Base-by-base conservation (phyloP, 768 basidiomycete genomes). In the Xerocomellus chrysenteron region DNA sequence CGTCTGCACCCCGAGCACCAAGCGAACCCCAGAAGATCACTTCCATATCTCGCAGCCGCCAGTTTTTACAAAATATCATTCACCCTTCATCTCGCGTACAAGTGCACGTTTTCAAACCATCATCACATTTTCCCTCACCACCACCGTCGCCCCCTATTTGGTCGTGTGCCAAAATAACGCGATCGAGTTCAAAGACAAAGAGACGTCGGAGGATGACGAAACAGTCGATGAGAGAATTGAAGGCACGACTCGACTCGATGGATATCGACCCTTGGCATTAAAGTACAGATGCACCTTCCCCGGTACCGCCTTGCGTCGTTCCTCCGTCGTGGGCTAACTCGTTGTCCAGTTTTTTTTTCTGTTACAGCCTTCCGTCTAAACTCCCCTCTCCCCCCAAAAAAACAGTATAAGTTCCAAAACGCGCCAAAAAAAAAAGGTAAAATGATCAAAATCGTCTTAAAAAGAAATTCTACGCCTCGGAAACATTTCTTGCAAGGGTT, bases 151-250 rank as follows among this genome's bases (percentile, higher is more conserved):
- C 32, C 46, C 50, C 50, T 3, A 21, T 55, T 13, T 68, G 63
- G 60, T 55, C 63, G 32, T 67, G 65, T 53, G 60, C 56, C 13
- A 56, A 60, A 46, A 68, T 65, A 54, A 56, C 66, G 2, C 56
- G 54, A 48, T 56, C 57, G 14, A 37, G 32, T 28, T 44, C 39
- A 10, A 57, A 65, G 48, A 36, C 3, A 17, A 48, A 48, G 58
- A 54, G 12, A 19, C 42, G 43, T n/a, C 47, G 24, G 39, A 53
- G 39, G 44, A 53, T 61, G 51, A 54, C 47, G n/a, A 59, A 51
- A 37, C 39, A 28, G 12, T 55, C 59, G 4, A 55, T 40, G 55
- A 64, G 28, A 32, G 52, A 30, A 30, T 42, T 59, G 56, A 62
- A 37, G 40, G 43, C 42, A 17, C 55, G 56, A 11, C 50, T 65